Percentiles rank a stretch among this genome's conserved stretches.
These are phyloP conservation scores for Tremella mesenterica DNA, from an alignment of 768 basidiomycete species.

Conservation along the genomic window DNA sequence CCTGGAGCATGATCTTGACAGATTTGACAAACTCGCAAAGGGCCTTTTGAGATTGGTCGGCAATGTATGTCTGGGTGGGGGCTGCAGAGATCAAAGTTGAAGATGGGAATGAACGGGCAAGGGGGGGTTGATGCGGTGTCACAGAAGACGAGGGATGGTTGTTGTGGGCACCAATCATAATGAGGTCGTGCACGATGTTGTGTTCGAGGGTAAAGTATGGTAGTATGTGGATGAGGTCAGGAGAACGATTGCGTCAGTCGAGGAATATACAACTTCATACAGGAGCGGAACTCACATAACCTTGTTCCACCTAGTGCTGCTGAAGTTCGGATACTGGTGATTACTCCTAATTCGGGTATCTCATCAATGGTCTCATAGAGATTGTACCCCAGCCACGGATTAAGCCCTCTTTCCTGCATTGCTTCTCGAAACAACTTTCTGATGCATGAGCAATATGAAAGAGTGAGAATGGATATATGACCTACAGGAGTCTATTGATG, in stretches of 20 bases:
- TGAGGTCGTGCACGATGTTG: no score
- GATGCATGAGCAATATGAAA: neutral
- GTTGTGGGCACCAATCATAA: no score
- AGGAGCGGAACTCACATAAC: no score
- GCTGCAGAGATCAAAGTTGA: neutral
- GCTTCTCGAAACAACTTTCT: constrained; percentile 4
- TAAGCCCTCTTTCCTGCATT: constrained; percentile 5
- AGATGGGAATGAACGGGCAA: neutral
- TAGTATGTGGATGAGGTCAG: no score
- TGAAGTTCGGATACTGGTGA: no score
- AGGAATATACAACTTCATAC: no score
- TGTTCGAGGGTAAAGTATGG: neutral
- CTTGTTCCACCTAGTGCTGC: no score
- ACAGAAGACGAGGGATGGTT: no score
- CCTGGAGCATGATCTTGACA: constrained; percentile 1
- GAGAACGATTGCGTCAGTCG: no score
- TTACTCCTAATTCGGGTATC: neutral
- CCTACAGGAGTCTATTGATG: no score
- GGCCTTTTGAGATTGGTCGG: neutral
- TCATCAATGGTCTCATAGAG: neutral
- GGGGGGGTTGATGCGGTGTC: neutral
- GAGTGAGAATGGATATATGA: no score
- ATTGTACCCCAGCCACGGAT: constrained; percentile 8
- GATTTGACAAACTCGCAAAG: neutral
- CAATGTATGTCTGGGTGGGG: neutral